phyloP scores from a whole-genome alignment of 495 filamentous ascomycete genomes.

The Letharia lupina region DNA sequence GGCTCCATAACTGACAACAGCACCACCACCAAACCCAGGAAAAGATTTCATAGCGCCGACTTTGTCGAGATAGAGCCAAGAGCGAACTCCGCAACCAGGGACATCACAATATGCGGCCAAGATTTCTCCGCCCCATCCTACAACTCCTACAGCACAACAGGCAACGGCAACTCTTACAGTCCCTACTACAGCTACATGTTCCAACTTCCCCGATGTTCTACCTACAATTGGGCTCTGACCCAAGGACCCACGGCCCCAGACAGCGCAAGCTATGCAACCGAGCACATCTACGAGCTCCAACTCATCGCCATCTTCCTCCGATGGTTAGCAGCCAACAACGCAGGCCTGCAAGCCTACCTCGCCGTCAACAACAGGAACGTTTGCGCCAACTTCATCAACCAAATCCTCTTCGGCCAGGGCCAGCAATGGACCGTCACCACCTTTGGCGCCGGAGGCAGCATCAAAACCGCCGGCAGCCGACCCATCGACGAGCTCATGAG shows the following conservation, averaged over 20 bases:
- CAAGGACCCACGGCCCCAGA: not conserved
- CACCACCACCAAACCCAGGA: not conserved
- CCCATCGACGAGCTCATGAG: not conserved
- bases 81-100: not conserved
- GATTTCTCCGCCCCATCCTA: not conserved
- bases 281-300: slow-evolving; percentile 13
- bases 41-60: not conserved
- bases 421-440: slow-evolving; percentile 2
- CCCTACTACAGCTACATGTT: slow-evolving; percentile 11
- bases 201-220: not conserved
- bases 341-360: slow-evolving; percentile 4
- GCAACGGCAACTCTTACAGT: slow-evolving; percentile 1
- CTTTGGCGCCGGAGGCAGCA: slow-evolving; percentile 6
- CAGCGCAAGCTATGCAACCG: not conserved
- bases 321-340: not conserved
- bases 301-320: slow-evolving; percentile 8
- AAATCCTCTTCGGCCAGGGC: slow-evolving; percentile 10
- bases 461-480: not conserved
- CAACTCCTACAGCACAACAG: slow-evolving; percentile 1
- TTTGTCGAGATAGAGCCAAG: not conserved
- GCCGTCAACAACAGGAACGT: slow-evolving; percentile 8
- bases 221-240: slow-evolving; percentile 1
- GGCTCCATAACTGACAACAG: not conserved
- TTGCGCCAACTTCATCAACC: slow-evolving; percentile 6
- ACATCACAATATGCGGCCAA: not conserved